A percentile compares a stretch with the other conserved stretches of the same genome.
phyloP scores from a whole-genome alignment of 805 yeast species.

The Saccharomycopsis sp. region DNA sequence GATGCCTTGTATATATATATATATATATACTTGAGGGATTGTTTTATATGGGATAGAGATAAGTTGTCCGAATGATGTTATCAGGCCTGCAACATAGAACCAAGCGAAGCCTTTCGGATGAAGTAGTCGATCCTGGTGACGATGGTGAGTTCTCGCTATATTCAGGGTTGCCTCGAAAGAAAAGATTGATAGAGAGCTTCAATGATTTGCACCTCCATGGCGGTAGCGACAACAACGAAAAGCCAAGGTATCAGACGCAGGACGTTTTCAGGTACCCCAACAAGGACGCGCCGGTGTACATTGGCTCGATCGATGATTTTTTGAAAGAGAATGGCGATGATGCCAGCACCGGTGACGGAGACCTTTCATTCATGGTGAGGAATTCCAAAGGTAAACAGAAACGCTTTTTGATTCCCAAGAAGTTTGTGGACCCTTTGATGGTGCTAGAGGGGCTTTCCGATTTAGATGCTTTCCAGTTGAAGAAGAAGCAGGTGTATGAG shows the following conservation, averaged over 20 bases:
- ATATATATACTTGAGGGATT: too few species aligned
- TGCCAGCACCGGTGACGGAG: too few species aligned
- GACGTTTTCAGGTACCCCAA: background rate
- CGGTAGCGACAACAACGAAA: background rate
- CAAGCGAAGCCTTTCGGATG: too few species aligned
- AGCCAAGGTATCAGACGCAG: background rate
- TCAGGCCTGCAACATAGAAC: too few species aligned
- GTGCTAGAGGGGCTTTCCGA: background rate
- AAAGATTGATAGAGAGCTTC: conserved; percentile 5
- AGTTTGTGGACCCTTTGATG: conserved; percentile 10
- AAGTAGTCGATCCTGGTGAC: background rate
- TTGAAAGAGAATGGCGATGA: background rate
- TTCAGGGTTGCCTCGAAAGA: conserved; percentile 1
- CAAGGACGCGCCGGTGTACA: too few species aligned
- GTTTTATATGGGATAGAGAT: too few species aligned
- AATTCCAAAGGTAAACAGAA: background rate
- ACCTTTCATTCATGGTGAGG: background rate
- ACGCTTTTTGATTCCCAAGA: conserved; percentile 14
- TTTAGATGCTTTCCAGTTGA: background rate
- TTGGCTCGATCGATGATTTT: conserved; percentile 9
- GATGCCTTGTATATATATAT: too few species aligned
- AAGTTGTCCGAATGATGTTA: too few species aligned
- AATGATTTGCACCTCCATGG: conserved; percentile 5
- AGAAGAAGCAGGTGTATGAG: background rate
- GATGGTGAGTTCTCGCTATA: background rate